Conservation (phyloP, 495 filamentous ascomycete species). For the Penicillium chermesinum region DNA sequence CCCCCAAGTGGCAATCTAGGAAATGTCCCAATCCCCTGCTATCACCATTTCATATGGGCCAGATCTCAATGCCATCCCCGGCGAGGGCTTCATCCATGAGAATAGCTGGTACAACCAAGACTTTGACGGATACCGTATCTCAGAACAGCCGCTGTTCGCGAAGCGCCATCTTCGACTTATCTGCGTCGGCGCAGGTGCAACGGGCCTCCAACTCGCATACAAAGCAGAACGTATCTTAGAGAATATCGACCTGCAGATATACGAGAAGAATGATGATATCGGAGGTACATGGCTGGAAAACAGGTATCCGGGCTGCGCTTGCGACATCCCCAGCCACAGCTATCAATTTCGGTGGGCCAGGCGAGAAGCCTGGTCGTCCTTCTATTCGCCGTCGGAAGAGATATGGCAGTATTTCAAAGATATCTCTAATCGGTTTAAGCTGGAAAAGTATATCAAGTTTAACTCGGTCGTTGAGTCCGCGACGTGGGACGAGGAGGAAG, state of each 20-base stretch:
- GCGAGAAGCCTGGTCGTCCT: constrained; percentile 17
- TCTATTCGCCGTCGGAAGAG: not conserved
- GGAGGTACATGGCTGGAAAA: not conserved
- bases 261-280: not conserved
- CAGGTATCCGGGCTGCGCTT: not conserved
- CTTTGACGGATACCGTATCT: not conserved
- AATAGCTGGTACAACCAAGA: not conserved
- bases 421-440: constrained; percentile 48
- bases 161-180: not conserved
- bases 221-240: not conserved
- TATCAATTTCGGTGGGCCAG: not conserved
- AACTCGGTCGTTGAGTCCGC: constrained; percentile 40
- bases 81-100: not conserved
- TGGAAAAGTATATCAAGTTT: constrained; percentile 44
- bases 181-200: not conserved
- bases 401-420: constrained; percentile 29
- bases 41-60: not conserved
- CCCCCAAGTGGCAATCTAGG: not conserved
- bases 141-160: not conserved
- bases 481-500: constrained; percentile 43
- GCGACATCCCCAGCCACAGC: not conserved
- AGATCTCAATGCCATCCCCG: not conserved
- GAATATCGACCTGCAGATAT: not conserved
- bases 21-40: not conserved
- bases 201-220: not conserved